phyloP scores from a whole-genome alignment of 306 rosid genomes.

The Heteromeles arbutifolia region DNA sequence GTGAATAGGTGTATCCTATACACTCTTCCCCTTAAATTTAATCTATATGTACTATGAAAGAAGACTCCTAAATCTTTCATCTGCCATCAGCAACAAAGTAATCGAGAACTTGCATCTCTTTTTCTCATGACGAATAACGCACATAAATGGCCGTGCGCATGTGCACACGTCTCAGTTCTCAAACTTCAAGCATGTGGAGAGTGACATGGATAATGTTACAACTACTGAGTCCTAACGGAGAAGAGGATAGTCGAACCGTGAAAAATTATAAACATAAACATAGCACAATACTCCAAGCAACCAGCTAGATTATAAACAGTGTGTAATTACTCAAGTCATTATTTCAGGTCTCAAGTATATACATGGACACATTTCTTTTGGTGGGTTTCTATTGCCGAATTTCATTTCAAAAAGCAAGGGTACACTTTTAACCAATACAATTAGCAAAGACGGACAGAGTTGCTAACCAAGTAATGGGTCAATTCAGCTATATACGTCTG shows the following conservation, averaged over 20 bases:
- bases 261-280: not conserved
- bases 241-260: not conserved
- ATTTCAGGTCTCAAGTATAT: not conserved
- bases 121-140: not conserved
- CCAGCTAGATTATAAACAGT: not conserved
- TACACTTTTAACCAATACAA: not conserved
- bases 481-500: constrained; percentile 1
- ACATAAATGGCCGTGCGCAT: not conserved
- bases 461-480: not conserved
- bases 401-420: not conserved
- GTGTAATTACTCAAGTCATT: not conserved
- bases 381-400: not conserved
- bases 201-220: not conserved
- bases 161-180: not conserved
- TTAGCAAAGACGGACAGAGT: not conserved
- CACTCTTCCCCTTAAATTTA: not conserved
- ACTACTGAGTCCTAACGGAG: not conserved
- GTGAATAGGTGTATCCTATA: no score
- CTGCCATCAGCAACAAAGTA: not conserved
- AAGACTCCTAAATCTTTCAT: not conserved
- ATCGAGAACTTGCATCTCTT: not conserved
- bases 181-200: not conserved
- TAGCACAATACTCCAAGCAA: not conserved
- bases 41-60: not conserved
- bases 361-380: not conserved